Evolutionary conservation across 495 filamentous ascomycete species (phyloP), one percentile per base, ranked within the genome.

Genomic region (Tuber calosporum): DNA sequence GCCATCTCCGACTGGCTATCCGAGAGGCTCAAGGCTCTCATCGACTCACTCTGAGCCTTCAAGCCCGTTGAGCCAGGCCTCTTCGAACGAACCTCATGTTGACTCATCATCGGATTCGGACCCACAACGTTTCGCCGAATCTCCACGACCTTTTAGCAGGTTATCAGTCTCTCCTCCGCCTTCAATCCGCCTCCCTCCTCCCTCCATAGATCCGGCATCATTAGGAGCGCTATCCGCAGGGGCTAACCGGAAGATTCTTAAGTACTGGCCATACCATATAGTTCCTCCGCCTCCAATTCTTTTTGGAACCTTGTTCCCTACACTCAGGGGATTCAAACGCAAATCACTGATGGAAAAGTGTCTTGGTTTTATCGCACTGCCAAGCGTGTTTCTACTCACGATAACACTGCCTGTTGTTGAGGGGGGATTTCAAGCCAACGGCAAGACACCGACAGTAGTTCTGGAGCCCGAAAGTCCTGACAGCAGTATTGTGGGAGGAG

Each of bases 351-450:
- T 89, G 88, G 93, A 92, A 74, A 93, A 91, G 74, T 77, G 91
- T 22, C 81, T 97, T 22, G 92, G 92, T 37, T 73, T 96, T 19
- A 84, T 95, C 71, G 92, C 93, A 7, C 90, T 92, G 4, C 93
- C 95, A 6, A 96, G 90, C 78, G 91, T 98, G 40, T 93, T 99
- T 70, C 84, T 97, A 7, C 86, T 99, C 17, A 93, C 93, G 0
- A 89, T 95, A 43, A 98, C 96, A 0, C 81, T 99, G n/a, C 96
- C 96, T 4, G 93, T 98, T 0, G 89, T 97, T 13, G 69, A 68
- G 37, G 71, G 34, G 38, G 39, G 58, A 20, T 45, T 37, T 38
- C 43, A 15, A 2, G 40, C 72, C 15, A 69, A 68, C 20, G 66
- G 30, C 17, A 43, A 68, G 38, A 38, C 66, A 3, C 73, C 69